Percentiles rank a stretch among this genome's conserved stretches.
These are phyloP conservation scores for Arthrobotrys entomopaga DNA, from an alignment of 2,329 filamentous ascomycete genomes.

Conservation along the genomic window DNA sequence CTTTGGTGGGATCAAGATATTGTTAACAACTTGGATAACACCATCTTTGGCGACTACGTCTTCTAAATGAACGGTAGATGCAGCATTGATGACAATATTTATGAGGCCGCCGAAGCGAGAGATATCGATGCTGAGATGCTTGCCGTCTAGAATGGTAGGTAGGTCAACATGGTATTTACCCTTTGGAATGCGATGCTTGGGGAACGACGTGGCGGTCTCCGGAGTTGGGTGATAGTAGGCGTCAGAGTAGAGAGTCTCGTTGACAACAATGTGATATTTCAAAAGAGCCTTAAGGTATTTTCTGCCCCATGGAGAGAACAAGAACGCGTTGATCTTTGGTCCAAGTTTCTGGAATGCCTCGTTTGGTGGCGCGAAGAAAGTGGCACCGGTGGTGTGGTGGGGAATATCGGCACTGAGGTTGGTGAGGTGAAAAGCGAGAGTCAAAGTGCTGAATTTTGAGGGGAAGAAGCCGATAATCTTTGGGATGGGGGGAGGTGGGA, in stretches of 20 bases:
- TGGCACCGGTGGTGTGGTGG: constrained; percentile 67
- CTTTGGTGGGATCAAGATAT: constrained; percentile 78
- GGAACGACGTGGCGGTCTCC: constrained; percentile 25
- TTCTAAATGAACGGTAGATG: constrained; percentile 71
- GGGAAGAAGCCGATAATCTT: constrained; percentile 75
- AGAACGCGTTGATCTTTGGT: constrained; percentile 78
- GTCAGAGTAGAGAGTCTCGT: constrained; percentile 84
- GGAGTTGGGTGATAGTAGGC: constrained; percentile 64
- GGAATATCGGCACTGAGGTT: constrained; percentile 73
- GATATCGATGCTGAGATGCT: constrained; percentile 77
- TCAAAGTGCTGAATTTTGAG: constrained; percentile 78
- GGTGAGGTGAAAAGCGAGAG: constrained; percentile 78
- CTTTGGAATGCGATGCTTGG: constrained; percentile 59
- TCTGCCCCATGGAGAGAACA: constrained; percentile 79
- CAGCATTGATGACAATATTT: constrained; percentile 79
- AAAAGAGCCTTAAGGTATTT: constrained; percentile 81
- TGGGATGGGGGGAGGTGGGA: constrained; percentile 76
- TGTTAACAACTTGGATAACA: constrained; percentile 79
- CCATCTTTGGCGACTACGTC: constrained; percentile 82
- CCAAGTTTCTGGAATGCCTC: constrained; percentile 81
- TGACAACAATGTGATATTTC: constrained; percentile 79
- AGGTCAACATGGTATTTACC: constrained; percentile 75
- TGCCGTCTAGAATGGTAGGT: constrained; percentile 75
- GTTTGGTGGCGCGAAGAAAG: constrained; percentile 84
- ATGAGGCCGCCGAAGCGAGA: constrained; percentile 74